Evolutionary conservation across 2,329 filamentous ascomycete species (phyloP), one percentile per base, ranked within the genome.

Genomic region (Corinectria fuckeliana): DNA sequence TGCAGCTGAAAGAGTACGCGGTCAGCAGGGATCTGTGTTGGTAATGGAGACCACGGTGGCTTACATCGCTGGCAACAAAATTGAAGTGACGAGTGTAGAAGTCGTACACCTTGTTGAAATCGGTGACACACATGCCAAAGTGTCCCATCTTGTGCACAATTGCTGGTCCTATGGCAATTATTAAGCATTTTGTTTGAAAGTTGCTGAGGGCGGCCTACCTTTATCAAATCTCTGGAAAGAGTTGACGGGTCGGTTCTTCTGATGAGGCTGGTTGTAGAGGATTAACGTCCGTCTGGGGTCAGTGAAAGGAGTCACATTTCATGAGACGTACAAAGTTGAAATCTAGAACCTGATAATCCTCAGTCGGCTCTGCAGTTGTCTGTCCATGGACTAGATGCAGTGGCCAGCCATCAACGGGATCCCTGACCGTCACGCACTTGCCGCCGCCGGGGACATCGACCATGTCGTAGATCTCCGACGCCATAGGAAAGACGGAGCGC

Each of bases 301-400:
- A n/a, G n/a, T n/a, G n/a, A n/a, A n/a, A n/a, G n/a, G n/a, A n/a
- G n/a, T n/a, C n/a, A n/a, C n/a, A n/a, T n/a, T n/a, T n/a, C n/a
- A n/a, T n/a, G n/a, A n/a, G n/a, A n/a, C n/a, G n/a, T 18, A 53
- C 50, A 71, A 79, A 81, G 75, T 86, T 79, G 72, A 82, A 70
- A 61, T 80, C 71, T 53, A 80, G 56, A 5, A 52, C 79, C 68
- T 3, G 78, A 74, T 52, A 80, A 75, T 26, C 76, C 50, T 44
- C 25, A 75, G 3, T 76, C 21, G 74, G 71, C 50, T 78, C 75
- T 0, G 75, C 76, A 4, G 68, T 69, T 6, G 71, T 70, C 70
- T 88, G 85, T 2, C 83, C 85, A 63, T 82, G 75, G 1, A 88
- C 79, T 0, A 89, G 76, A 67, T 87, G 84, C 66, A 88, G 80